These are phyloP conservation scores for Glomus cerebriforme DNA, from an alignment of 192 early-diverging fungal species.

Conservation along the genomic window DNA sequence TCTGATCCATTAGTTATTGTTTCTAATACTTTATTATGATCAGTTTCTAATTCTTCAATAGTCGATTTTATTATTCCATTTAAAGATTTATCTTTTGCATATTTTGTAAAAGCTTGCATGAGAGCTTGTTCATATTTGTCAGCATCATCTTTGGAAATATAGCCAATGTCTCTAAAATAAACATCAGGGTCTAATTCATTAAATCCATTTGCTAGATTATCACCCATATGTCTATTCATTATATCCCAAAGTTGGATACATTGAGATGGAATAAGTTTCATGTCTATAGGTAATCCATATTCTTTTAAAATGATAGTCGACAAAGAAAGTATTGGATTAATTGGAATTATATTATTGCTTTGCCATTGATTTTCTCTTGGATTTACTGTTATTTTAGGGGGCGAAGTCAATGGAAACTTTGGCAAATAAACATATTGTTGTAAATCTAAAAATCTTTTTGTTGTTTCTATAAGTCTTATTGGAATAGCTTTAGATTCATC, in stretches of 20 bases:
- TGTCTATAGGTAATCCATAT: conserved; percentile 36
- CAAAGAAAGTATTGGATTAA: conserved; percentile 42
- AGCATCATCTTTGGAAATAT: conserved; percentile 36
- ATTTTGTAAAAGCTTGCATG: conserved; percentile 30
- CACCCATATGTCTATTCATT: conserved; percentile 29
- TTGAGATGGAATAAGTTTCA: conserved; percentile 38
- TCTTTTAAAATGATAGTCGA: conserved; percentile 14
- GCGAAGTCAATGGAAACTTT: not conserved
- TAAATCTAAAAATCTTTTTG: conserved; percentile 45
- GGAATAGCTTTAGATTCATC: conserved; percentile 9
- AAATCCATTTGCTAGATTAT: not conserved
- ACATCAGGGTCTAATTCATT: conserved; percentile 36
- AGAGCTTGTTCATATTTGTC: conserved; percentile 38
- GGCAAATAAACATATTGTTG: conserved; percentile 44
- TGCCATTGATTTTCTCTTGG: not conserved
- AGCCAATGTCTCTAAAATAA: conserved; percentile 32
- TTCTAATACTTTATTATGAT: conserved; percentile 33
- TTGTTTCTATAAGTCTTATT: conserved; percentile 37
- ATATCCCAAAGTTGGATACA: conserved; percentile 40
- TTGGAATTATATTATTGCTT: conserved; percentile 23
- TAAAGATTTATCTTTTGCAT: conserved; percentile 1
- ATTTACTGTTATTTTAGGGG: not conserved
- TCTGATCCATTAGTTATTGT: conserved; percentile 29
- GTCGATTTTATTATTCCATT: not conserved
- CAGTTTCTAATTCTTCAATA: conserved; percentile 1